Base-by-base conservation (phyloP, 805 yeast genomes). In the Teunomyces cretensis region DNA sequence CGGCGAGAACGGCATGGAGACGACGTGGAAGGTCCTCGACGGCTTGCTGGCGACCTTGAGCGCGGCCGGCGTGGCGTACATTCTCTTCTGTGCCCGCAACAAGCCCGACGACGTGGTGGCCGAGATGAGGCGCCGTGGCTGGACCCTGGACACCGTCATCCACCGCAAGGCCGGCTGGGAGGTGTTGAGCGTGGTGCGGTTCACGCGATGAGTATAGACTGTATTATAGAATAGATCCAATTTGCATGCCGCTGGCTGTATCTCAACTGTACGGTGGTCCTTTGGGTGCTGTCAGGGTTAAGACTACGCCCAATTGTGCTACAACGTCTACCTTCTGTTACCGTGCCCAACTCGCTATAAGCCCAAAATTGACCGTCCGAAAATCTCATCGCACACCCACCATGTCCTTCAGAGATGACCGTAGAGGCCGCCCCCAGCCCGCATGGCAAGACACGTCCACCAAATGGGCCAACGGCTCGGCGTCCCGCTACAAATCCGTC, bases 131-230 rank as follows among this genome's bases (percentile, higher is more conserved):
- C 44, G 51, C 1, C 56, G 60, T 9, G 72, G 72, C 7, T 92
- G 96, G 89, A 43, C 44, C 0, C 79, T 78, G 1, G 67, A 70
- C 2, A 53, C 66, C n/a, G 70, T 88, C 1, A 76, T 81, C 3
- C 73, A 74, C 36, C 74, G 97, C 44, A 88, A 87, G 56, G 96
- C 97, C 1, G 98, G 98, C 0, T 90, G 98, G 97, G 99, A 94
- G 64, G 92, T 86, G 9, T 70, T 94, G 30, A 79, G 88, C 44
- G 84, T 92, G 7, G 81, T 84, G 65, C 74, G 82, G 50, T 88
- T 91, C 55, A 58, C 44, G 39, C 28, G 28, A 11, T 11, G 12
- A 26, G 22, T n/a, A n/a, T n/a, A n/a, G n/a, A 3, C 22, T 19
- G 22, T 19, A 19, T 3, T 19, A 19, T 19, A 19, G 22, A n/a